Base-by-base conservation (phyloP, 2,329 filamentous ascomycete genomes). In the Trichothecium sympodiale region DNA sequence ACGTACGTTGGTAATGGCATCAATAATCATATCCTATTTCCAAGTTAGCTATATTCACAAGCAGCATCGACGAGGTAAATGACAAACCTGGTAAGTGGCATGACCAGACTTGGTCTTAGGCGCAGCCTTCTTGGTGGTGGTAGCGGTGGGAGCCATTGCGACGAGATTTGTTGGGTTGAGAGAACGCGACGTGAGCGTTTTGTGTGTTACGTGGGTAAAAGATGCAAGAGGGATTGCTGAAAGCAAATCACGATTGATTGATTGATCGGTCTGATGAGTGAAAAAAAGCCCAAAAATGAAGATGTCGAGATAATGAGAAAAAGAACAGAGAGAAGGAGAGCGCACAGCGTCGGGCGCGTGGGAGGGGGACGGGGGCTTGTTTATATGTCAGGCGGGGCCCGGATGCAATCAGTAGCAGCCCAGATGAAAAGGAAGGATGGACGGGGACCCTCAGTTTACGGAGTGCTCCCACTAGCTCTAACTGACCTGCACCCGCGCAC, bases 1-100 rank as follows among this genome's bases (percentile, higher is more conserved):
- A 68, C 64, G 56, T 75, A 77, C 72, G 59, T 67, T 64, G 53
- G 74, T 56, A 52, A 77, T 77, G 37, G 70, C 72, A 54, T 77
- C 71, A 36, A 65, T 72, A 53, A 77, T 77, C 72, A 77, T 77
- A 51, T 74, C 71, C 72, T 77, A 41, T 26, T 43, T 26, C 3
- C 15, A 3, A 23, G 52, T 69, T 56, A 67, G 62, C 45, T 23
- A 35, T 15, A 14, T 20, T 30, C 13, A 8, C 20, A 26, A 23
- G 17, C 7, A 29, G n/a, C n/a, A 31, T 25, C 20, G 5, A 33
- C n/a, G 34, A 31, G 40, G 3, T 15, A 38, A 26, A 41, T 18
- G 46, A 59, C 69, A 48, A 55, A 76, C 72, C 67, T 76, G 72
- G 59, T 77, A 77, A 44, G 67, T 69, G 51, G 63, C 66, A 49